These are phyloP conservation scores for Alternaria postmessia DNA, from an alignment of 2,329 filamentous ascomycete genomes.

Conservation along the genomic window DNA sequence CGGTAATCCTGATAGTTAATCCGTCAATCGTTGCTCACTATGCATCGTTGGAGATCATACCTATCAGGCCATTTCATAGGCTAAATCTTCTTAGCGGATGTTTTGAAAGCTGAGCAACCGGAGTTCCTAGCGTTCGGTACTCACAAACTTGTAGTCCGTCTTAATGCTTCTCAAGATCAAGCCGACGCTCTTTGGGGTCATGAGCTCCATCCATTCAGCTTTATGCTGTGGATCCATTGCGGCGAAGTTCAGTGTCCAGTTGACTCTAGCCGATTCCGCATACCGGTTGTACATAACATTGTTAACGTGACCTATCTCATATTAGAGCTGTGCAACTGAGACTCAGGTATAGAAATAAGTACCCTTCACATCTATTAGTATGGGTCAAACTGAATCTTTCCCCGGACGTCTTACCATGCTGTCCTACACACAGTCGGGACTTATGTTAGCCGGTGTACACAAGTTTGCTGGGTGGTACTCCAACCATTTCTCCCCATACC, in stretches of 20 bases:
- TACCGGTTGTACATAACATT: slow-evolving; percentile 85
- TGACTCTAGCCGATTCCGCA: slow-evolving; percentile 81
- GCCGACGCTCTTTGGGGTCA: slow-evolving; percentile 71
- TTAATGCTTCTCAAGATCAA: slow-evolving; percentile 82
- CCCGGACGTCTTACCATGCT: slow-evolving; percentile 61
- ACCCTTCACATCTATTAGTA: slow-evolving; percentile 20
- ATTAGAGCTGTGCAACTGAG: slow-evolving; percentile 9
- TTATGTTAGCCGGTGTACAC: slow-evolving; percentile 36
- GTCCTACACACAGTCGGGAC: slow-evolving; percentile 50
- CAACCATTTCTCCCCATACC: slow-evolving; percentile 86
- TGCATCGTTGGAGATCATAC: slow-evolving; percentile 15
- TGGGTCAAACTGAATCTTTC: background rate
- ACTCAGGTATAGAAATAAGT: slow-evolving; percentile 10
- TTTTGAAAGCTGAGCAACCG: background rate
- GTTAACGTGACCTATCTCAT: slow-evolving; percentile 76
- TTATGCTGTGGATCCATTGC: slow-evolving; percentile 67
- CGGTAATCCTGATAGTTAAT: slow-evolving; percentile 65
- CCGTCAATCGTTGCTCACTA: background rate
- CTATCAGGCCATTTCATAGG: slow-evolving; percentile 84
- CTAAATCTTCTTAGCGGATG: slow-evolving; percentile 25
- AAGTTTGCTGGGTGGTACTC: background rate
- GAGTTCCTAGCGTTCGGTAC: slow-evolving; percentile 42
- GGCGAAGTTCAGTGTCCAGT: slow-evolving; percentile 78
- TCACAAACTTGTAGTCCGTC: slow-evolving; percentile 86
- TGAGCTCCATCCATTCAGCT: slow-evolving; percentile 72